phyloP scores from a whole-genome alignment of 371 early-diverging fungal genomes.

The Thermomucor indicae-seudaticae region DNA sequence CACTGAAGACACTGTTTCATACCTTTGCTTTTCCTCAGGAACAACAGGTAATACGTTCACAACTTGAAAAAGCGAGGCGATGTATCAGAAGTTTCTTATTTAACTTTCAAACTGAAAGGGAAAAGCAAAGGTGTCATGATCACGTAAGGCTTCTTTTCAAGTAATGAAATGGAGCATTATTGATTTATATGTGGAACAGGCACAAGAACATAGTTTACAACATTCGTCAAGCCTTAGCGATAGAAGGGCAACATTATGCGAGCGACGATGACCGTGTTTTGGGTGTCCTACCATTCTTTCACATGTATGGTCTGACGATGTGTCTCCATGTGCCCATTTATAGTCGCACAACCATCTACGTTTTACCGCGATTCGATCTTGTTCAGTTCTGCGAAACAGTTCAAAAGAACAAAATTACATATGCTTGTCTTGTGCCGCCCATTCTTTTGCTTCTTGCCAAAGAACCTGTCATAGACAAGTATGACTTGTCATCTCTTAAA shows the following conservation, averaged over 20 bases:
- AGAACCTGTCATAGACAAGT: slow-evolving; percentile 54
- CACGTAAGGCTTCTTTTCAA: slow-evolving; percentile 4
- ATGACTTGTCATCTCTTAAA: slow-evolving; percentile 53
- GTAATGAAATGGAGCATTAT: not conserved
- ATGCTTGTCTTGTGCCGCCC: slow-evolving; percentile 69
- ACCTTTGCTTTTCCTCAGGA: slow-evolving; percentile 18
- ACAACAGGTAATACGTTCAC: too few species aligned
- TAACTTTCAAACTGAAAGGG: too few species aligned
- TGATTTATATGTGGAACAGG: not conserved
- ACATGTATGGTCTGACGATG: not conserved
- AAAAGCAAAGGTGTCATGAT: slow-evolving; percentile 18
- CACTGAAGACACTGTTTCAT: slow-evolving; percentile 7
- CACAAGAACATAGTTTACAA: slow-evolving; percentile 2
- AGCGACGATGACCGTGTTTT: not conserved
- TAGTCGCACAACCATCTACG: slow-evolving; percentile 2
- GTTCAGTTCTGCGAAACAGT: slow-evolving; percentile 44
- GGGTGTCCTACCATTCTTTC: slow-evolving; percentile 7
- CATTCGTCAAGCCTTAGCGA: slow-evolving; percentile 4
- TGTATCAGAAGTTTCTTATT: too few species aligned
- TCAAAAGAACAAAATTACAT: slow-evolving; percentile 45
- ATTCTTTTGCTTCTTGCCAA: slow-evolving; percentile 56
- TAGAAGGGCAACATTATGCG: slow-evolving; percentile 5
- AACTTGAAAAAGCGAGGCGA: too few species aligned
- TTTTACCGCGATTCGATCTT: slow-evolving; percentile 7
- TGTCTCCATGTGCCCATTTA: not conserved